These are phyloP conservation scores for Desmodesmus armatus DNA, from an alignment of 139 green algal species.

Conservation along the genomic window DNA sequence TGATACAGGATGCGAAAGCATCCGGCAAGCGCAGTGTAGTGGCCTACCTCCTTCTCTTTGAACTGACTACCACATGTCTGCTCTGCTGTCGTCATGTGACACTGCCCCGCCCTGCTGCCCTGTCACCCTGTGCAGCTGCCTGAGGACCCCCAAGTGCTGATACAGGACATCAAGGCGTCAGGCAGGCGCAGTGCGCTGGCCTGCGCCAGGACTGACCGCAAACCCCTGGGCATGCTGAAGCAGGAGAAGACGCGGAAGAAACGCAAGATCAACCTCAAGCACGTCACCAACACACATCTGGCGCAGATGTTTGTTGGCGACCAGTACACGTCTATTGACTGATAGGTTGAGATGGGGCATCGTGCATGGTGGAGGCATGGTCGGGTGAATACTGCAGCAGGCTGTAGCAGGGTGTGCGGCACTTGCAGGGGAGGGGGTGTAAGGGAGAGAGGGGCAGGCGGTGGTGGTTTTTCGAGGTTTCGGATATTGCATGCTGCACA, in stretches of 20 bases:
- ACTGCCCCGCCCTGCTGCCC: too few relatives aligned
- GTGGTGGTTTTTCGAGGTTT: too few relatives aligned
- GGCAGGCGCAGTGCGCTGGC: slow-evolving; percentile 17
- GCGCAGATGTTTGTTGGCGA: background rate
- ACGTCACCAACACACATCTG: slow-evolving; percentile 38
- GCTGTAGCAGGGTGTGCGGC: too few relatives aligned
- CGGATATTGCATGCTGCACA: too few relatives aligned
- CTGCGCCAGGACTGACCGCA: background rate
- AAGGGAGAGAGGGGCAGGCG: too few relatives aligned
- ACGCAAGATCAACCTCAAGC: slow-evolving; percentile 16
- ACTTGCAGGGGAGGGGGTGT: too few relatives aligned
- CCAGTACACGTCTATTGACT: slow-evolving; percentile 30
- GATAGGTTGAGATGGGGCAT: too few relatives aligned
- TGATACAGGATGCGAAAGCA: too few relatives aligned
- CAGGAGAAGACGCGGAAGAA: slow-evolving; percentile 23
- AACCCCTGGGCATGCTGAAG: slow-evolving; percentile 16
- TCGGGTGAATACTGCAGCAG: too few relatives aligned
- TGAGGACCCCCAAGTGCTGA: slow-evolving; percentile 14
- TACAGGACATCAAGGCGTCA: background rate
- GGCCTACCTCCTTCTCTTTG: background rate
- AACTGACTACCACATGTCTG: background rate
- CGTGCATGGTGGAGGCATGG: too few relatives aligned
- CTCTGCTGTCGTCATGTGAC: background rate
- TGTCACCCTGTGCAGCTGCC: slow-evolving; percentile 2
- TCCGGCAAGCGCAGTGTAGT: too few relatives aligned